These are phyloP conservation scores for Sarocladiaceae sp. DNA, from an alignment of 2,329 filamentous ascomycete genomes.

Conservation along the genomic window DNA sequence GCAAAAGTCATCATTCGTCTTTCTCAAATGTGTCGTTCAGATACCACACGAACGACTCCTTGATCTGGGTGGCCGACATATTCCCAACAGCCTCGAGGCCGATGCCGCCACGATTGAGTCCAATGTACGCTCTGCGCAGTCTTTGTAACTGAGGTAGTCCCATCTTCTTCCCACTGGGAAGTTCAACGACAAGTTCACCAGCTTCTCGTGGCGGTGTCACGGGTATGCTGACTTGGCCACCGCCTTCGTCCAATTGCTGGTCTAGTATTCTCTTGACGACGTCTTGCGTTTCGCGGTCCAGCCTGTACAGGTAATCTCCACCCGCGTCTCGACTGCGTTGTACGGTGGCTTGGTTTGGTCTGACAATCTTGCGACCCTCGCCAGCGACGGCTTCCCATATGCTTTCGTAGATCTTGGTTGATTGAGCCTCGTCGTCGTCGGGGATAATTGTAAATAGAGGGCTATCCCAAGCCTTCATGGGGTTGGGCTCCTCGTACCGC, in stretches of 20 bases:
- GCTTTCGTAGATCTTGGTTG: constrained; percentile 51
- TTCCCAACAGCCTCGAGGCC: constrained; percentile 52
- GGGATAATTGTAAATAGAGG: constrained; percentile 76
- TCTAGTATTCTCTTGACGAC: constrained; percentile 67
- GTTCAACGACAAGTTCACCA: constrained; percentile 54
- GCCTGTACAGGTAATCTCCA: constrained; percentile 72
- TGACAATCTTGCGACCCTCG: constrained; percentile 58
- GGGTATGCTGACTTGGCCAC: constrained; percentile 50
- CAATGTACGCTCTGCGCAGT: constrained; percentile 72
- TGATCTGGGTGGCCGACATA: constrained; percentile 49
- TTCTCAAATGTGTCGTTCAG: constrained; percentile 62
- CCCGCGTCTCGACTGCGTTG: constrained; percentile 57
- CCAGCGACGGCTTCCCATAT: constrained; percentile 74
- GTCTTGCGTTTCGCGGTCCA: constrained; percentile 75
- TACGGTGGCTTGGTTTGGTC: constrained; percentile 73
- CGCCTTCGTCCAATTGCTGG: constrained; percentile 66
- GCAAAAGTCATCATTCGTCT: constrained; percentile 36
- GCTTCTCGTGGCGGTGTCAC: constrained; percentile 18
- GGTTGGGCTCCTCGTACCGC: constrained; percentile 81
- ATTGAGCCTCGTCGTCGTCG: constrained; percentile 65
- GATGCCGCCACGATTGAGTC: constrained; percentile 68
- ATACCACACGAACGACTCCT: constrained; percentile 62
- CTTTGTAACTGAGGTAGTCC: constrained; percentile 74
- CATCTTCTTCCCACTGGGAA: constrained; percentile 59
- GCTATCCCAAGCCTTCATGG: constrained; percentile 80